Evolutionary conservation across 108 stramenopile genomes (phyloP), one percentile per base, ranked within the genome.

Genomic region (Cyclotella sp.): DNA sequence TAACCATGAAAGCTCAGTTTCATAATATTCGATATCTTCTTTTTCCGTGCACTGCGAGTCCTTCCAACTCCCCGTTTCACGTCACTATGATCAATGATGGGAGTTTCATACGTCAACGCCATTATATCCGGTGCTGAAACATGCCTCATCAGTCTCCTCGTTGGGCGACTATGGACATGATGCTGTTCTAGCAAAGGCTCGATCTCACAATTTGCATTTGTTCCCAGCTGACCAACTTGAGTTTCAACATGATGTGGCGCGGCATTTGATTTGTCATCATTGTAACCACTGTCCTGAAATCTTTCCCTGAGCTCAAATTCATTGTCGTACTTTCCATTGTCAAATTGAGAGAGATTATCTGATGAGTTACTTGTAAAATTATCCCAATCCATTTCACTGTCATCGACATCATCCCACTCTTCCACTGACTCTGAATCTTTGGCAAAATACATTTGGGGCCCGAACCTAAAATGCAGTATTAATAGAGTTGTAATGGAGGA

Each of bases 361-460:
- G 73, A 65, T 43, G 73, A 74, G 14, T 53, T 49, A 64, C 64
- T 63, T 55, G 73, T 73, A 34, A 73, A 43, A 52, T 62, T 52
- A 40, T 74, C 73, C 73, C 73, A 74, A 55, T 64, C 73, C 18
- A 40, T 5, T 21, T 24, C 39, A 18, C 28, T 49, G 21, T 26
- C 30, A 43, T 64, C 63, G 24, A 46, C 65, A 46, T 74, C 73
- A 44, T 74, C 73, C 43, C 57, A 74, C 19, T 74, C 73, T 65
- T 22, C 43, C 16, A 40, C 39, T 15, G 73, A 74, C 43, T 74
- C 73, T 55, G 73, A 53, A 43, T 74, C 73, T 53, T 22, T 42
- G 9, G 73, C 24, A 34, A 74, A 74, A 42, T 74, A 74, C 47
- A 74, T 52, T 30, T 46, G 51, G 19, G 63, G 42, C 40, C 73